Base-by-base conservation (phyloP, 225 moss, liverwort and hornwort species). In the Pseudisothecium myosuroides region DNA sequence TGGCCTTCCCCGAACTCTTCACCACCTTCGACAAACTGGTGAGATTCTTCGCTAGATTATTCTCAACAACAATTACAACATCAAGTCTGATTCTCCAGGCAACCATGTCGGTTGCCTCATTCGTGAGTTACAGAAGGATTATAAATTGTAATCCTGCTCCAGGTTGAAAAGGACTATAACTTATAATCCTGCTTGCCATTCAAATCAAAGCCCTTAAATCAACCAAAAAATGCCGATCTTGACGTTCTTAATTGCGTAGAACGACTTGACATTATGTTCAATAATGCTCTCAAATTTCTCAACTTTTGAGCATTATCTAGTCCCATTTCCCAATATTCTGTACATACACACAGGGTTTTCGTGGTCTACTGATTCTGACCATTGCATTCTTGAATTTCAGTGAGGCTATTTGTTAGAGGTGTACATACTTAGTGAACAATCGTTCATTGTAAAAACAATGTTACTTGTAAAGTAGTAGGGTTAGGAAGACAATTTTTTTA, bases 21-120 rank as follows among this genome's bases (percentile, higher is more conserved):
- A 94, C 16, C 94, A 93, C 81, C 80, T 95, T 63, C 83, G 91
- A 82, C 80, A 88, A 39, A 95, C 93, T 27, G 94, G 92, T 24
- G 74, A 88, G 37, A 80, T 95, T 65, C 86, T 90, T 75, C 58
- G 52, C 41, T 94, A 83, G 76, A 78, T 36, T 2, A 23, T 17
- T 66, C 66, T n/a, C 52, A 18, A 66, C 52, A 18, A 66, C 66
- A 66, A 52, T 9, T 27, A 10, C 24, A 13, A 13, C 12, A 28
- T 50, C 52, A 54, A 52, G 50, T 27, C 43, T 31, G 21, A 8
- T 61, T 26, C 28, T 50, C 50, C 18, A 66, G 28, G 11, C 17
- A 66, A 50, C 52, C 27, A 36, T 34, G 21, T 36, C 22, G 19
- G 32, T 63, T 60, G 29, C 15, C 63, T 82, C 82, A 52, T 37